Evolutionary conservation across 345 rosid genomes (phyloP), one percentile per base, ranked within the genome.

Genomic region (Hirschfeldia incana): DNA sequence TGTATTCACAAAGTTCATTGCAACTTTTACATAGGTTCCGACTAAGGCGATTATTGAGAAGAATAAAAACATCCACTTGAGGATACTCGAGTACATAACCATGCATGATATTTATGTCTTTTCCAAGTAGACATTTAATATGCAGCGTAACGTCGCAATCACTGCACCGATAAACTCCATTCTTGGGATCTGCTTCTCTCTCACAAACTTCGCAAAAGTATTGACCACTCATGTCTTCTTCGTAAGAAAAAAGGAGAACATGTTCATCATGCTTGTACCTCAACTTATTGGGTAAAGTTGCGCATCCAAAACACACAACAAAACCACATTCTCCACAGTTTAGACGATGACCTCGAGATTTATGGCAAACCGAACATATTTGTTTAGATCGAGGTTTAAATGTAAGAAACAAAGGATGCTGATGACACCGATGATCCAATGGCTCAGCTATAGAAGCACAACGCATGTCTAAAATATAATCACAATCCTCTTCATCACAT

Each of bases 401-500:
- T 46, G 70, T 66, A 12, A 17, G 33, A 68, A 60, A 37, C 13
- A 59, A 60, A 0, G 59, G 72, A 75, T 73, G 34, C 17, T 17
- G 44, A 75, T 77, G 67, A 44, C 34, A 6, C 6, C 3, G 8
- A 12, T n/a, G 44, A 39, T 12, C 3, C n/a, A 65, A 33, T 67
- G 85, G 42, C 27, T 67, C 67, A 0, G 13, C 1, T 61, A 79
- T 9, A 16, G 28, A 59, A 39, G 72, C 67, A 2, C 83, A 62
- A n/a, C 65, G 5, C 1, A 72, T 3, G 4, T 8, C 33, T 32
- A 75, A 34, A 0, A 0, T 0, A 0, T 7, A 67, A 4, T 0
- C 0, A 10, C 65, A 76, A 0, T 4, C 1, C 4, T 1, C 0
- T 46, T 21, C 39, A 13, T 10, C 0, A n/a, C 73, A 49, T 6